These are phyloP conservation scores for Discostella stelligeroides DNA, from an alignment of 108 stramenopile genomes.

Conservation along the genomic window DNA sequence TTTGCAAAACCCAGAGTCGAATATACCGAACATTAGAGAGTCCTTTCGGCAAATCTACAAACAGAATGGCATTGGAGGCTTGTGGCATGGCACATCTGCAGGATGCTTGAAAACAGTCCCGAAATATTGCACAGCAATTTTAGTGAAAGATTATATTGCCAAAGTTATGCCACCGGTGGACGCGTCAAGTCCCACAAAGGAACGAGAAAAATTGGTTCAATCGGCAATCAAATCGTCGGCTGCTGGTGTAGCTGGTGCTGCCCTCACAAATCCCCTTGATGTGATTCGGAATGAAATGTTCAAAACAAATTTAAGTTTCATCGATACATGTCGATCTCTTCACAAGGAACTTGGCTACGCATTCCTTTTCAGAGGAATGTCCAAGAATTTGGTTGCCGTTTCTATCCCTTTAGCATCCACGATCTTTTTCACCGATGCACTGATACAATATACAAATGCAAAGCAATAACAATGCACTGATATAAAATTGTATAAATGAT, in stretches of 20 bases:
- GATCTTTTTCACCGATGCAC: constrained; percentile 94
- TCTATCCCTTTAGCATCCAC: constrained; percentile 94
- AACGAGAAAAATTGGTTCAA: constrained; percentile 70
- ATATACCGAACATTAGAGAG: constrained; percentile 64
- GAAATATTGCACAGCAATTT: constrained; percentile 93
- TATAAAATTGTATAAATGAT: no score
- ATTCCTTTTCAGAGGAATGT: constrained; percentile 82
- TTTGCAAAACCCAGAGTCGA: constrained; percentile 85
- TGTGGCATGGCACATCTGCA: constrained; percentile 94
- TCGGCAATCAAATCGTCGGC: constrained; percentile 87
- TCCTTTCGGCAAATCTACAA: constrained; percentile 80
- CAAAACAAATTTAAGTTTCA: constrained; percentile 87
- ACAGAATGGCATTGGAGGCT: constrained; percentile 70
- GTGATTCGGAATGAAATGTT: constrained; percentile 99
- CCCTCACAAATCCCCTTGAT: constrained; percentile 96
- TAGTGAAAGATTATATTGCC: constrained; percentile 89
- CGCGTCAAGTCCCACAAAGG: constrained; percentile 57
- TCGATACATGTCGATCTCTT: constrained; percentile 58
- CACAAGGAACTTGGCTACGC: constrained; percentile 62
- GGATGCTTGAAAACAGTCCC: constrained; percentile 98
- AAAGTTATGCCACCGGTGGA: constrained; percentile 59
- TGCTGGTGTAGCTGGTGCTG: constrained; percentile 96
- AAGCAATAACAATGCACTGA: no score
- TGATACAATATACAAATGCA: constrained; percentile 61
- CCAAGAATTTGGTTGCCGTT: constrained; percentile 95